Evolutionary conservation across 176 grass and related monocot species (phyloP).

Genomic region (Chrysopogon serrulatus): DNA sequence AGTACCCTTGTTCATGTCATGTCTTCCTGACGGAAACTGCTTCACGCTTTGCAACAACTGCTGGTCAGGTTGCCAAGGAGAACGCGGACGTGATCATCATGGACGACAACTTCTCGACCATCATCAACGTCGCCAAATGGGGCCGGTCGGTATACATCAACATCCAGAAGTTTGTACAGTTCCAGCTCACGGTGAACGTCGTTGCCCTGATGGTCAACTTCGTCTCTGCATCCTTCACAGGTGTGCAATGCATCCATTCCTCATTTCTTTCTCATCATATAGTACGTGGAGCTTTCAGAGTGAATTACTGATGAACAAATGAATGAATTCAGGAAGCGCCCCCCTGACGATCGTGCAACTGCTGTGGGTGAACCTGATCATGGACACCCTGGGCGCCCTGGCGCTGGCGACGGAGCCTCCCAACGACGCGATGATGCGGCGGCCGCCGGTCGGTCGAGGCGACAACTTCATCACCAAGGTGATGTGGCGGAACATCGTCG

Average conservation of each 20-base stretch:
- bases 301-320: not conserved
- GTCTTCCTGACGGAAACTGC: not conserved
- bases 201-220: conserved; percentile 93
- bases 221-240: conserved; percentile 78
- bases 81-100: conserved; percentile 93
- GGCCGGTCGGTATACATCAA: conserved; percentile 93
- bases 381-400: conserved; percentile 89
- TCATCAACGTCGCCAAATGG: conserved; percentile 94
- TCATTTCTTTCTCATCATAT: not conserved
- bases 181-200: conserved; percentile 90
- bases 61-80: conserved; percentile 90
- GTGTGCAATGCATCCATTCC: not conserved
- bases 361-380: conserved; percentile 96
- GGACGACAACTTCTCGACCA: conserved; percentile 91
- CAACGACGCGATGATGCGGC: conserved; percentile 56
- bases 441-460: conserved; percentile 58
- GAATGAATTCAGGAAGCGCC: conserved; percentile 51
- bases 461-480: conserved; percentile 84
- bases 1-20: not conserved
- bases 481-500: conserved; percentile 93
- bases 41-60: not conserved
- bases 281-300: too few relatives aligned
- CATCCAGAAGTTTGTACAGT: conserved; percentile 97
- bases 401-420: conserved; percentile 90
- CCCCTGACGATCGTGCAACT: conserved; percentile 87